Evolutionary conservation across 306 rosid species (phyloP).

Genomic region (Medicago truncatula): MtrunA17r5.0-ANR NC_053046.1:5293001-5293500

Average conservation of each 20-base stretch:
- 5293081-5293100: slow-evolving; percentile 97
- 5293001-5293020: slow-evolving; percentile 89
- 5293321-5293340: not conserved
- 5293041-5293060: slow-evolving; percentile 95
- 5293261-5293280: slow-evolving; percentile 9
- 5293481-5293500: slow-evolving; percentile 22
- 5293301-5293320: slow-evolving; percentile 18
- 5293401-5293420: not conserved
- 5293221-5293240: not conserved
- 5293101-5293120: slow-evolving; percentile 63
- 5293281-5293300: not conserved
- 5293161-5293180: slow-evolving; percentile 9
- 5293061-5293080: slow-evolving; percentile 93
- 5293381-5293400: not conserved
- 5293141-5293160: slow-evolving; percentile 21
- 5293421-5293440: not conserved
- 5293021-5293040: slow-evolving; percentile 84
- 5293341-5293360: not conserved
- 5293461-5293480: slow-evolving; percentile 14
- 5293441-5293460: slow-evolving; percentile 27
- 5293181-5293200: slow-evolving; percentile 4
- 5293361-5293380: not conserved
- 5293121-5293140: slow-evolving; percentile 27
- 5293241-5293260: not conserved
- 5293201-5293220: slow-evolving; percentile 19